Base-by-base conservation (phyloP, 352 stramenopile genomes). In the Pythium phragmiticola region DNA sequence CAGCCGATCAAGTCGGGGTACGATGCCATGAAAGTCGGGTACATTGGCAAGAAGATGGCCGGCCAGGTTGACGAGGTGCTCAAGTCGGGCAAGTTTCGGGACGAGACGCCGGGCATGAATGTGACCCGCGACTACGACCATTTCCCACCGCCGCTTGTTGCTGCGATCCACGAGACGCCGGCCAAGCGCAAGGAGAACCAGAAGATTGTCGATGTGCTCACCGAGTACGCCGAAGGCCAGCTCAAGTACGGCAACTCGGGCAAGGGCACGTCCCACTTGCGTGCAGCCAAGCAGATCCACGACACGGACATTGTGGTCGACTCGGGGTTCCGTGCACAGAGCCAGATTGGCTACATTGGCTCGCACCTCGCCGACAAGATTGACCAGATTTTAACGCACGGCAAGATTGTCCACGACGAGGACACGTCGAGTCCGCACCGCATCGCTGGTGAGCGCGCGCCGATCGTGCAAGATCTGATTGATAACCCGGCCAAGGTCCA, bases 331-430 rank as follows among this genome's bases (percentile, higher is more conserved):
- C 73, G 75, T 17, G 82, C 84, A n/a, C 69, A 70, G 5, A 69
- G 68, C 7, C 48, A 60, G n/a, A 70, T 88, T 13, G 72, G 72
- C 39, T 73, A 87, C 34, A 80, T 93, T 43, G 84, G 84, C 37
- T 70, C 82, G n/a, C 78, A 89, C 28, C 80, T 93, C 23, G 74
- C 79, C 2, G 76, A 89, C 39, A 93, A 93, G 68, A 90, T 93
- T 39, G 78, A 93, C 21, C 82, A 93, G 64, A 88, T 93, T 30
- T 57, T 91, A 14, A 37, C 75, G 54, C 70, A 88, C n/a, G 80
- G 80, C 43, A 82, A 82, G 42, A 88, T 91, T 42, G 61, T 89
- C 2, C 70, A 75, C 28, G 81, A 90, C 39, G 62, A 63, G 0
- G 65, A 65, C 2, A 66, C 68, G 28, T 63, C 52, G 0, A 62